Evolutionary conservation across 495 filamentous ascomycete species (phyloP), one percentile per base, ranked within the genome.

Genomic region (Aspergillus incahuasiensis): DNA sequence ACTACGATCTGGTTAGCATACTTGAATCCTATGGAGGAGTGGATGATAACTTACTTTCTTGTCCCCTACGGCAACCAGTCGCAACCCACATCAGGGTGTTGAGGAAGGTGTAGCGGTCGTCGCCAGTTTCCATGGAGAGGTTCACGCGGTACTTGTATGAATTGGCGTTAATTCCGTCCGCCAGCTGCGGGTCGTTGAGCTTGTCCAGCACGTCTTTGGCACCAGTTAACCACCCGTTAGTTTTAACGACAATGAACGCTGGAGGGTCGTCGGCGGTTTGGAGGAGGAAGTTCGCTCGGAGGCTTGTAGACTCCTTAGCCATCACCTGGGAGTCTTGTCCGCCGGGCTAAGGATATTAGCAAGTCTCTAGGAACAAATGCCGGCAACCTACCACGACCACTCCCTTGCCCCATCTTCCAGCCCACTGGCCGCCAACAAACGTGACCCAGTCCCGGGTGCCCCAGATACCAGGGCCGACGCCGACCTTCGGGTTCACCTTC

Each of bases 71-170:
- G 57, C 82, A 76, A 40, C 82, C 82, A 56, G 80, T 83, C 40
- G 78, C 79, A 38, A 84, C 68, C 82, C 82, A 85, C 77, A 85
- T 81, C 22, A 80, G 71, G 4, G 78, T 79, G 63, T 85, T 85
- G 56, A 84, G 56, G 60, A 82, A 80, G n/a, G 79, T 76, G 55
- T 84, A 85, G 34, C 82, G 76, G 51, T 82, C 74, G 59, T 85
- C 82, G 2, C 78, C 74, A 5, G 82, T 84, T 57, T 84, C 81
- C 79, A 85, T 82, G 6, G 75, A 74, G 18, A 84, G 64, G 52
- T 82, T 79, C 25, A 83, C 65, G 52, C 82, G 78, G 60, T 80
- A 83, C 43, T 77, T 80, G 61, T 82, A 82, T 13, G 75, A 74
- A 63, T 78, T 77, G 8, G 80, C 79, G 55, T 84, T 82, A 43